Evolutionary conservation across 2,329 filamentous ascomycete genomes (phyloP).

Genomic region (Fusarium heterosporum): DNA sequence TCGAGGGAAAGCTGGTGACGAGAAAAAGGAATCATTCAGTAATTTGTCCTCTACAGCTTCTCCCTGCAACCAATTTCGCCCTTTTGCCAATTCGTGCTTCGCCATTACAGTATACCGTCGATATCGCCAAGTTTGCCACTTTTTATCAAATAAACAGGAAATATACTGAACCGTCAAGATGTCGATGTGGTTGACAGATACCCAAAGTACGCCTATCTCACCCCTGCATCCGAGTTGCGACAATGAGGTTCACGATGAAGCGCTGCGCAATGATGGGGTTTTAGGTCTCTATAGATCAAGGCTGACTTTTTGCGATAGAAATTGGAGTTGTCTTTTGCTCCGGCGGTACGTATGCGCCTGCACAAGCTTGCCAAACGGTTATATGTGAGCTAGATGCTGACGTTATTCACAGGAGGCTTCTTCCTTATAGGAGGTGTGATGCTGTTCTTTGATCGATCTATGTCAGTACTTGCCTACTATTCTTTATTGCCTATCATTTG

Average conservation of each 20-base stretch:
- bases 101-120: neutral
- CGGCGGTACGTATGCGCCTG: conserved; percentile 77
- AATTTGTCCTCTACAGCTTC: conserved; percentile 32
- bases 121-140: neutral
- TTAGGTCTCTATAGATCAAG: neutral
- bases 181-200: conserved; percentile 95
- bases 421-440: conserved; percentile 95
- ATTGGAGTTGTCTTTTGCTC: conserved; percentile 98
- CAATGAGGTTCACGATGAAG: conserved; percentile 1
- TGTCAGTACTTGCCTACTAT: conserved; percentile 67
- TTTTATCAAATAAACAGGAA: conserved; percentile 5
- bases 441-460: conserved; percentile 97
- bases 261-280: neutral
- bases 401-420: conserved; percentile 75
- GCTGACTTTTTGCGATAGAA: conserved; percentile 69
- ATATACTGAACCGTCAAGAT: conserved; percentile 51
- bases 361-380: conserved; percentile 36
- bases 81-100: conserved; percentile 9
- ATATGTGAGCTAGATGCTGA: conserved; percentile 41
- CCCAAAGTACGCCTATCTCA: conserved; percentile 78
- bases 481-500: conserved; percentile 80
- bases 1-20: conserved; percentile 33
- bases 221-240: conserved; percentile 17
- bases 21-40: conserved; percentile 38
- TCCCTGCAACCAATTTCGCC: conserved; percentile 24